Evolutionary conservation across 305 asterid species (phyloP).

Genomic region (Rubia balearica): DNA sequence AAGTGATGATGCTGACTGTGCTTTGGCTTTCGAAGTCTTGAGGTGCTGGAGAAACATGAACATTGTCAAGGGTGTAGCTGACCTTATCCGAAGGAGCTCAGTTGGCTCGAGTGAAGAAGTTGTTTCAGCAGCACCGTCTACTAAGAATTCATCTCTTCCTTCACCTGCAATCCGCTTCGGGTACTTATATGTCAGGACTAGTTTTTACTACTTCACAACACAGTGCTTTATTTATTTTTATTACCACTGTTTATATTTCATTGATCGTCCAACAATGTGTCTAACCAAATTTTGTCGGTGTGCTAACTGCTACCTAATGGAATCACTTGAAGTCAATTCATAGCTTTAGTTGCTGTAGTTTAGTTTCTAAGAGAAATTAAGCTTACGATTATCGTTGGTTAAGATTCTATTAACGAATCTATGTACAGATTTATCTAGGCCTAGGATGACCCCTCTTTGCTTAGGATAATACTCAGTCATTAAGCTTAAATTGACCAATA

Average conservation of each 20-base stretch:
- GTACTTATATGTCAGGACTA: constrained; percentile 22
- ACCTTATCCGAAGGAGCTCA: constrained; percentile 76
- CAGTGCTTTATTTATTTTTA: neutral
- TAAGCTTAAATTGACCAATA: neutral
- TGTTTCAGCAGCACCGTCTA: constrained; percentile 37
- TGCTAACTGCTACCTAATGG: neutral
- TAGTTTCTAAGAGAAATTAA: neutral
- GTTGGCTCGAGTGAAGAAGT: constrained; percentile 59
- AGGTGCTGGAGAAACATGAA: constrained; percentile 53
- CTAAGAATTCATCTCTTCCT: constrained; percentile 62
- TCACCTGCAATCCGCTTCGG: constrained; percentile 59
- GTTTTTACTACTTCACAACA: neutral
- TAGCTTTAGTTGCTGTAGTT: neutral
- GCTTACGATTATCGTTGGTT: neutral
- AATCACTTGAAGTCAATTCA: neutral
- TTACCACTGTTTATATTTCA: too few relatives aligned
- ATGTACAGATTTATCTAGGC: neutral
- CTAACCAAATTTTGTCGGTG: neutral
- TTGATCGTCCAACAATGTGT: neutral
- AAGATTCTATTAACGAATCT: neutral
- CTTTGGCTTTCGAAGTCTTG: constrained; percentile 15
- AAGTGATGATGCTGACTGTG: constrained; percentile 22
- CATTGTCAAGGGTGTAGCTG: constrained; percentile 90
- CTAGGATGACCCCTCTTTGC: neutral
- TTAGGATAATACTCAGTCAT: neutral